A percentile compares a stretch with the other conserved stretches of the same genome.
These are phyloP conservation scores for Angomonas desouzai DNA, from an alignment of 208 protist species.

Conservation along the genomic window DNA sequence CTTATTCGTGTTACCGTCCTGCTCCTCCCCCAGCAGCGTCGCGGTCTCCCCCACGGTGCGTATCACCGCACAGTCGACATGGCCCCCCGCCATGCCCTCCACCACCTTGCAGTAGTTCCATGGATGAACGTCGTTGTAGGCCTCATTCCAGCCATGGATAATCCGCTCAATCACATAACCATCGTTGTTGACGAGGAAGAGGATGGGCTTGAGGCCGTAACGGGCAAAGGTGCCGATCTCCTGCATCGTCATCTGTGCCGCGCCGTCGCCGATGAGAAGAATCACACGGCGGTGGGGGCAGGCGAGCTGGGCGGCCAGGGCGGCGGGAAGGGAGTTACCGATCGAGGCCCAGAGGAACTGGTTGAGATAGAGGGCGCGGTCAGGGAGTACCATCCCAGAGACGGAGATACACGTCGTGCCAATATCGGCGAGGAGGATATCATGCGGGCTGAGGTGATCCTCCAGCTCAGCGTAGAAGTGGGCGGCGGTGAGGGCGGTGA, in stretches of 20 bases:
- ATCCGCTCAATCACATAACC: conserved; percentile 47
- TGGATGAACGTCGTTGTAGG: conserved; percentile 40
- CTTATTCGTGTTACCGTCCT: conserved; percentile 9
- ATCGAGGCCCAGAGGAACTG: conserved; percentile 42
- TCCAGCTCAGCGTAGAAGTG: conserved; percentile 46
- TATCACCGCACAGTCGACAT: conserved; percentile 20
- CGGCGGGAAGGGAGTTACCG: conserved; percentile 42
- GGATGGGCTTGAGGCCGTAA: conserved; percentile 21
- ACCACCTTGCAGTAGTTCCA: conserved; percentile 36
- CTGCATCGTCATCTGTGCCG: conserved; percentile 44
- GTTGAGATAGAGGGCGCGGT: conserved; percentile 15
- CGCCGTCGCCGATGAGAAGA: conserved; percentile 29
- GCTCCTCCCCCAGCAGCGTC: not conserved
- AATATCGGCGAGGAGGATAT: conserved; percentile 39
- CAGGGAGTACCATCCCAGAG: conserved; percentile 28
- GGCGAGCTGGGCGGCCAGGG: conserved; percentile 38
- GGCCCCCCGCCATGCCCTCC: conserved; percentile 17
- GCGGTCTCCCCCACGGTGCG: conserved; percentile 13
- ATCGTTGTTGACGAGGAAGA: conserved; percentile 52
- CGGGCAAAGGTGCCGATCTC: conserved; percentile 38
- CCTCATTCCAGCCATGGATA: conserved; percentile 41
- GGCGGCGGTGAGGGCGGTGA: conserved; percentile 15
- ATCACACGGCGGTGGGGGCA: conserved; percentile 32
- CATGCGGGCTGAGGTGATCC: conserved; percentile 22
- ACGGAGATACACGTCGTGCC: conserved; percentile 34